Evolutionary conservation across 805 yeast genomes (phyloP).

Genomic region (Schwanniomyces yamadae): DNA sequence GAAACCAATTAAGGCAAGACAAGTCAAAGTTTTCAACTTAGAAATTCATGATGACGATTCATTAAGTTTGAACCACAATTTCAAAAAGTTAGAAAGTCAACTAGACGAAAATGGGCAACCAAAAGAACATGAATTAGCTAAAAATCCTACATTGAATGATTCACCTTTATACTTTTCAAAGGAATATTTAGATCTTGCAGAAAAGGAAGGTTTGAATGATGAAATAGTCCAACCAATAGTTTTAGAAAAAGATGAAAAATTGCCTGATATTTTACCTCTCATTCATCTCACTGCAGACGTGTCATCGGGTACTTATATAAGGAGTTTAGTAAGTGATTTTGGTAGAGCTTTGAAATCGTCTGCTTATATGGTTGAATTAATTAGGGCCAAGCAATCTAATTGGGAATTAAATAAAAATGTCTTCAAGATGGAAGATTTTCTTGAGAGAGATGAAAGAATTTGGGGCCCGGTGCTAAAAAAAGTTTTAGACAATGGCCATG

Average conservation of each 20-base stretch:
- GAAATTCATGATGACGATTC: slow-evolving; percentile 53
- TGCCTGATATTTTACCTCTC: slow-evolving; percentile 58
- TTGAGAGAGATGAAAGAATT: slow-evolving; percentile 52
- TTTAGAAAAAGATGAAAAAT: slow-evolving; percentile 36
- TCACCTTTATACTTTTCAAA: slow-evolving; percentile 60
- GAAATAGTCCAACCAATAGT: slow-evolving; percentile 38
- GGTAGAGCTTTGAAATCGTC: slow-evolving; percentile 79
- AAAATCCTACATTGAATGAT: slow-evolving; percentile 58
- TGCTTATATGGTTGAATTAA: slow-evolving; percentile 84
- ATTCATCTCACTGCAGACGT: slow-evolving; percentile 76
- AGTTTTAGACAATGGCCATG: slow-evolving; percentile 45
- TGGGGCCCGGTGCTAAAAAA: slow-evolving; percentile 69
- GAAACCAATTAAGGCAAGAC: slow-evolving; percentile 72
- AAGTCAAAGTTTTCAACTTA: slow-evolving; percentile 58
- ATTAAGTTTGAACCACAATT: slow-evolving; percentile 55
- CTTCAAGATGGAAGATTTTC: slow-evolving; percentile 66
- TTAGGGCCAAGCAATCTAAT: slow-evolving; percentile 73
- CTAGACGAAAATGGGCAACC: slow-evolving; percentile 50
- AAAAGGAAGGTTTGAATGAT: slow-evolving; percentile 38
- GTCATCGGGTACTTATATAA: slow-evolving; percentile 92
- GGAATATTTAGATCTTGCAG: slow-evolving; percentile 48
- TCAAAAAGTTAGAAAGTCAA: slow-evolving; percentile 41
- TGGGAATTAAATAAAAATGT: slow-evolving; percentile 77
- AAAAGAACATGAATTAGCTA: slow-evolving; percentile 42
- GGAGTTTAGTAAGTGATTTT: slow-evolving; percentile 85